Conservation (phyloP, 2,329 filamentous ascomycete species). For the Aspergillus glaucus region DNA sequence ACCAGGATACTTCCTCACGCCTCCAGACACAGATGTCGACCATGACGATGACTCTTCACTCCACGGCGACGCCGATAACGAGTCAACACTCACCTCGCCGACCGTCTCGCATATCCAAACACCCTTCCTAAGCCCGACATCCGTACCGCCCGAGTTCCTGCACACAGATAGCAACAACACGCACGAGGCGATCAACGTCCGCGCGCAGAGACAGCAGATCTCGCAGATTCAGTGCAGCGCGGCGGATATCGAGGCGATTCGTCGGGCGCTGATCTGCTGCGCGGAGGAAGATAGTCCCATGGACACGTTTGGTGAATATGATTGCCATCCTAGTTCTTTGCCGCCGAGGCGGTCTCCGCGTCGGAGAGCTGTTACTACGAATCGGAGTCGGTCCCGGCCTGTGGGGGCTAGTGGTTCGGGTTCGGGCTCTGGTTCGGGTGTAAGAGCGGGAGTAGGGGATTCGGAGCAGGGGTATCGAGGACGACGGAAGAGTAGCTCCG, state of each 20-base stretch:
- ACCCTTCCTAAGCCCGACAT: constrained; percentile 24
- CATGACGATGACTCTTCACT: constrained; percentile 42
- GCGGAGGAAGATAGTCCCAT: constrained; percentile 15
- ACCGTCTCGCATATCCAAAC: constrained; percentile 33
- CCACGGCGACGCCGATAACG: not conserved
- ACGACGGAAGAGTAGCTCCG: constrained; percentile 24
- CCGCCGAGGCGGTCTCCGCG: constrained; percentile 29
- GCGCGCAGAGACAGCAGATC: constrained; percentile 34
- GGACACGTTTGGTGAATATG: constrained; percentile 18
- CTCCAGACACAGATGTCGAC: constrained; percentile 34
- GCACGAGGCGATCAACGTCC: constrained; percentile 14
- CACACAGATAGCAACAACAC: constrained; percentile 5
- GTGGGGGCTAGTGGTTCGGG: not conserved
- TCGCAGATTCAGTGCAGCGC: constrained; percentile 35
- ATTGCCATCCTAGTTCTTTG: constrained; percentile 34
- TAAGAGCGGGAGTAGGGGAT: not conserved
- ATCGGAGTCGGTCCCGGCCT: constrained; percentile 26
- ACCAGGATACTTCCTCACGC: constrained; percentile 28
- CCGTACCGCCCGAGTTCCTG: constrained; percentile 19
- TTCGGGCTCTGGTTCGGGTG: not conserved
- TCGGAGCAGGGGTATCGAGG: constrained; percentile 5
- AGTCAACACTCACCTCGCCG: constrained; percentile 51
- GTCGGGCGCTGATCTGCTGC: constrained; percentile 26
- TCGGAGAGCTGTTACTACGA: constrained; percentile 21
- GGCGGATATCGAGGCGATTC: constrained; percentile 31